Base-by-base conservation (phyloP, 768 basidiomycete genomes). In the Russula abietina region DNA sequence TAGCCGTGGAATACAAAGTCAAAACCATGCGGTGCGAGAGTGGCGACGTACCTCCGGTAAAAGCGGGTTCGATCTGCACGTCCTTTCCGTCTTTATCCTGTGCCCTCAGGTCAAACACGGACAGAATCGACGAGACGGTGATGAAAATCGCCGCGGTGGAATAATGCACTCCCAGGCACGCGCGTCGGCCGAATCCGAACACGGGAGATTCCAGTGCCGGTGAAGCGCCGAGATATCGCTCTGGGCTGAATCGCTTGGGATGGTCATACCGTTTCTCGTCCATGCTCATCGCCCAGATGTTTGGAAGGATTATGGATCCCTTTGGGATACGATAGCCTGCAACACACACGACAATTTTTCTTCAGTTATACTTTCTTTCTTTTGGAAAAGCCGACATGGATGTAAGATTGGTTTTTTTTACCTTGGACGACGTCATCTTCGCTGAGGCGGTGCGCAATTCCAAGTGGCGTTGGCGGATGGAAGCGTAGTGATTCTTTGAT, bases 291-390 rank as follows among this genome's bases (percentile, higher is more conserved):
- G 63, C 66, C 63, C 74, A 76, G 50, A 75, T 69, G 56, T 76
- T 76, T 19, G 71, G 65, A 32, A 76, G 65, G 12, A 76, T 59
- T 48, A 73, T 70, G 19, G 73, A 64, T 19, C 71, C 75, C 59
- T 73, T 72, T 4, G 76, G 75, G 43, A 77, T 73, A 48, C 57
- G 64, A 65, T 74, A 73, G 4, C 74, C 75, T 33, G 65, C 53
- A 55, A 55, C 17, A 43, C 6, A 14, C 16, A 46, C 43, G 11
- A 22, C n/a, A 4, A 46, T 4, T 1, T n/a, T 45, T n/a, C n/a
- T 45, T n/a, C 3, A 45, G 41, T 43, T 45, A 22, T 39, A 3
- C 1, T 22, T 45, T 45, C 11, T 22, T 45, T 45, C 11, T 45
- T n/a, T 45, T 45, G 9, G 36, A 36, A 45, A 9, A n/a, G 19